phyloP scores from a whole-genome alignment of 2,329 filamentous ascomycete genomes.

The Dothiorella sarmentorum region DNA sequence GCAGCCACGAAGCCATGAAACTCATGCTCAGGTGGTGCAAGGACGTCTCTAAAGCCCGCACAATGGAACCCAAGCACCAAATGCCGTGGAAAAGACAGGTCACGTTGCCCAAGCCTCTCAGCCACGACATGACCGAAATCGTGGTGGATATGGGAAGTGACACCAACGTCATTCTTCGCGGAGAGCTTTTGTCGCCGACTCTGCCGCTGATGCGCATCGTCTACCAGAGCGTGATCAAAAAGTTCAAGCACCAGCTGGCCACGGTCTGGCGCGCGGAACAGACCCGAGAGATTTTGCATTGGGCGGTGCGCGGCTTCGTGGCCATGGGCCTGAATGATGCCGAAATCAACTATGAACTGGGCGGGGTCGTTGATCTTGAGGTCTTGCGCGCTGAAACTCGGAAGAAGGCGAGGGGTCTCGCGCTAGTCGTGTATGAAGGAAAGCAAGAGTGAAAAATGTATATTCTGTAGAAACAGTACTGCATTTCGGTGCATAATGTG shows the following conservation, averaged over 20 bases:
- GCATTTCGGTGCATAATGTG: background rate
- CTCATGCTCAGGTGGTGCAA: slow-evolving; percentile 50
- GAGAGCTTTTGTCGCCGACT: background rate
- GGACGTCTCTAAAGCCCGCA: background rate
- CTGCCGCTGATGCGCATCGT: slow-evolving; percentile 6
- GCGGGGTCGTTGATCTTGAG: background rate
- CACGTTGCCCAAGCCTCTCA: background rate
- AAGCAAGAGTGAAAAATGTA: background rate
- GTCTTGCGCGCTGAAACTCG: no score
- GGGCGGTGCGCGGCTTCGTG: background rate
- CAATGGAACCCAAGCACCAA: background rate
- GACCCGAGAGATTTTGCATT: background rate
- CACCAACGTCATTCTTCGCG: background rate
- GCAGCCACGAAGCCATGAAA: slow-evolving; percentile 45
- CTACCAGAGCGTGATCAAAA: background rate
- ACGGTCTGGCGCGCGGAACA: background rate
- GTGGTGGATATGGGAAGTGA: background rate
- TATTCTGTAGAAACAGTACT: background rate
- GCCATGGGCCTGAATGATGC: background rate
- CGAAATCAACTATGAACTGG: background rate
- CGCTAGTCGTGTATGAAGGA: no score
- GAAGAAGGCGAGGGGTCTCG: no score
- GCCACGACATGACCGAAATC: background rate
- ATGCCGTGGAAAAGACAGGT: background rate
- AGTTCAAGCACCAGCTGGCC: background rate